Percentiles rank a stretch among this genome's conserved stretches.
phyloP scores from a whole-genome alignment of 2,329 filamentous ascomycete genomes.

The Sarocladiaceae sp. region DNA sequence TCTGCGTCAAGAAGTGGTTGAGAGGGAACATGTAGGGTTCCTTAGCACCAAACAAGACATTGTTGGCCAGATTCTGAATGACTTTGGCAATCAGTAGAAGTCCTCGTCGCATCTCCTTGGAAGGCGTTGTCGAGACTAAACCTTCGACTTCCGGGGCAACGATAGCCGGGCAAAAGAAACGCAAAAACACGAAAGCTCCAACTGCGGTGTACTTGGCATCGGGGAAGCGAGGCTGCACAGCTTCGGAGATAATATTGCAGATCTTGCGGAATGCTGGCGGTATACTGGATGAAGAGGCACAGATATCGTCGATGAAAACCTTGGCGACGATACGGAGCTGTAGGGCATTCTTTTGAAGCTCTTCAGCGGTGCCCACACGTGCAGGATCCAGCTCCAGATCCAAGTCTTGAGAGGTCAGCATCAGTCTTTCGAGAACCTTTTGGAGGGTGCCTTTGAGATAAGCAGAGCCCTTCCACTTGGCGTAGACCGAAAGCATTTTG shows the following conservation, averaged over 20 bases:
- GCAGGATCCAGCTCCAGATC: slow-evolving; percentile 65
- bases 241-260: slow-evolving; percentile 61
- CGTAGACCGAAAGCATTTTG: slow-evolving; percentile 67
- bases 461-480: slow-evolving; percentile 64
- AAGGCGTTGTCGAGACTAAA: slow-evolving; percentile 55
- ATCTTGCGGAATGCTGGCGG: slow-evolving; percentile 63
- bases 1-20: slow-evolving; percentile 64
- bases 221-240: slow-evolving; percentile 60
- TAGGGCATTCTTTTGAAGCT: slow-evolving; percentile 61
- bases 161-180: slow-evolving; percentile 70
- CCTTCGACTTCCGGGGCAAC: slow-evolving; percentile 66
- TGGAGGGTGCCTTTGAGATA: slow-evolving; percentile 63
- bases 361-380: slow-evolving; percentile 54
- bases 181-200: slow-evolving; percentile 66
- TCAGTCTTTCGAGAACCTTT: slow-evolving; percentile 62
- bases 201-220: slow-evolving; percentile 70
- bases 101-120: slow-evolving; percentile 66
- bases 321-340: slow-evolving; percentile 65
- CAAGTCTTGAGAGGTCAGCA: slow-evolving; percentile 62
- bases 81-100: slow-evolving; percentile 67
- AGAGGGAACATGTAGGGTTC: slow-evolving; percentile 70
- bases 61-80: slow-evolving; percentile 68
- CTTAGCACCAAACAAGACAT: slow-evolving; percentile 67
- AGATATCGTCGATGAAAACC: slow-evolving; percentile 69
- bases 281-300: slow-evolving; percentile 56